phyloP scores from a whole-genome alignment of 768 basidiomycete genomes.

The Melanogaster broomeanus region DNA sequence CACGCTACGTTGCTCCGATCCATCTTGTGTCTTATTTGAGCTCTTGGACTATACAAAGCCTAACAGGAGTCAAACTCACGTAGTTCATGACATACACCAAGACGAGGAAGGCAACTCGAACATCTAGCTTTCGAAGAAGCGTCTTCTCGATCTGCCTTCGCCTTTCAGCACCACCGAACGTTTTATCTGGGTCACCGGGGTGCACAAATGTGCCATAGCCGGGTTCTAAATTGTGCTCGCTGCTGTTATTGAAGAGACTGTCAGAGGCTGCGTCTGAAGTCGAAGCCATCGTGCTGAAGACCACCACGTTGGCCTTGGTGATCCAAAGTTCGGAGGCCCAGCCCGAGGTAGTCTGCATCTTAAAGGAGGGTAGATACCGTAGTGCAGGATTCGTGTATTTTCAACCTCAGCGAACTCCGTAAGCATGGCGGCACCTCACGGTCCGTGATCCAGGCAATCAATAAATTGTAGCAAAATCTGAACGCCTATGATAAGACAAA shows the following conservation, averaged over 20 bases:
- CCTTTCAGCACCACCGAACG: slow-evolving; percentile 40
- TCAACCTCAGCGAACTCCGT: too few species aligned
- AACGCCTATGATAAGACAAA: too few species aligned
- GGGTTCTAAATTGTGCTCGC: background rate
- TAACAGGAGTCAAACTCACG: slow-evolving; percentile 28
- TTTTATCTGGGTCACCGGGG: slow-evolving; percentile 23
- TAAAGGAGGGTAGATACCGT: too few species aligned
- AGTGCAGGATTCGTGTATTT: too few species aligned
- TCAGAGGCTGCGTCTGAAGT: background rate
- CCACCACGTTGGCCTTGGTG: too few species aligned
- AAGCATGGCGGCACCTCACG: too few species aligned
- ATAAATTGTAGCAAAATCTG: too few species aligned
- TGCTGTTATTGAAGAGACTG: background rate
- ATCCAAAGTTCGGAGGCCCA: too few species aligned
- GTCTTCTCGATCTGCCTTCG: slow-evolving; percentile 40
- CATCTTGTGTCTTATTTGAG: slow-evolving; percentile 39
- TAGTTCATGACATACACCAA: slow-evolving; percentile 51
- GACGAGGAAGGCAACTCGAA: slow-evolving; percentile 44
- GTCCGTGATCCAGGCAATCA: too few species aligned
- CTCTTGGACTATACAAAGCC: background rate
- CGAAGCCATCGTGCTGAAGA: background rate
- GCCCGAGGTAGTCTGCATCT: too few species aligned
- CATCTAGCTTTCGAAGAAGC: slow-evolving; percentile 45
- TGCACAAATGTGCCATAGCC: slow-evolving; percentile 8
- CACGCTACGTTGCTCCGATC: slow-evolving; percentile 71